Conservation (phyloP, 2,329 filamentous ascomycete species). For the Diplodia intermedia region DNA sequence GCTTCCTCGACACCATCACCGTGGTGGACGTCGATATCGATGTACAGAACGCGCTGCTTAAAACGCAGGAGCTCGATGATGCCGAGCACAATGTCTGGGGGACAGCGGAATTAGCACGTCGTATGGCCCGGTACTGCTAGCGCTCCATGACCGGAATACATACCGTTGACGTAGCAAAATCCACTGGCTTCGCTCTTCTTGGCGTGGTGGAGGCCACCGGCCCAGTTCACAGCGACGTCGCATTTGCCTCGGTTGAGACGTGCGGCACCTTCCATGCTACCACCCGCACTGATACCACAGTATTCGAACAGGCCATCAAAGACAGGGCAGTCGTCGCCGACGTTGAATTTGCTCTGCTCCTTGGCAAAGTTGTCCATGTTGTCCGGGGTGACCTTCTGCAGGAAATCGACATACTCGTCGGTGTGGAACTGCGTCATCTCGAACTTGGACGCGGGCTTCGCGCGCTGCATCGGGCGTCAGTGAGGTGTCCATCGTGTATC, state of each 20-base stretch:
- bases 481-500: constrained; percentile 17
- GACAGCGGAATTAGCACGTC: constrained; percentile 8
- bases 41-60: constrained; percentile 69
- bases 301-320: constrained; percentile 76
- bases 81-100: constrained; percentile 68
- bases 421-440: constrained; percentile 78
- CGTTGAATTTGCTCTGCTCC: constrained; percentile 82
- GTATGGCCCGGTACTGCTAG: neutral
- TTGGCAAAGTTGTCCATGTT: constrained; percentile 95
- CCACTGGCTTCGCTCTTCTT: constrained; percentile 57
- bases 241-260: constrained; percentile 71
- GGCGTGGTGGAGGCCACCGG: constrained; percentile 57
- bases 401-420: constrained; percentile 75
- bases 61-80: constrained; percentile 70
- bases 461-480: constrained; percentile 41
- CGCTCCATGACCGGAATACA: neutral
- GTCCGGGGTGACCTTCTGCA: constrained; percentile 91
- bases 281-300: constrained; percentile 72
- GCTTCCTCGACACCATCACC: constrained; percentile 74
- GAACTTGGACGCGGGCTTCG: constrained; percentile 65
- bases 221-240: constrained; percentile 67
- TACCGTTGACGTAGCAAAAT: constrained; percentile 58
- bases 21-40: constrained; percentile 72
- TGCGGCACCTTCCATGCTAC: constrained; percentile 74
- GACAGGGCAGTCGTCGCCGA: constrained; percentile 68